Evolutionary conservation across 208 protist genomes (phyloP), one percentile per base, ranked within the genome.

Genomic region (Leishmania amazonensis): DNA sequence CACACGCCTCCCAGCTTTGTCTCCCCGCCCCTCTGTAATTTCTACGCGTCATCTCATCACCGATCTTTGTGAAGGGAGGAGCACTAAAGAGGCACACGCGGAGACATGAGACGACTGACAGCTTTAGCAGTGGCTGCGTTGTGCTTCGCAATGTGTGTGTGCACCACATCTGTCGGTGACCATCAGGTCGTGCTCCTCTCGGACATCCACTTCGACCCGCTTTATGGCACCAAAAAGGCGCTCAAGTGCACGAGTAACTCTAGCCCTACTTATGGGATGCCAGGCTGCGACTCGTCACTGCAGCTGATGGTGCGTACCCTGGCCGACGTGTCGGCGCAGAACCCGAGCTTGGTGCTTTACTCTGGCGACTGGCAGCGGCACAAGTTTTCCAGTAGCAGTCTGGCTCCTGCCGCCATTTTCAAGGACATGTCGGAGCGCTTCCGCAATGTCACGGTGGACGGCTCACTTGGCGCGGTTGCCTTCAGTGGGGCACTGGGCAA

Each of bases 161-260:
- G 15, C 38, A 45, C 64, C 24, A 49, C 42, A 2, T 45, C 57
- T 15, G 62, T 62, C 3, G 38, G 73, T 58, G 84, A 81, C 0
- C 24, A 80, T 42, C 72, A 84, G 15, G 70, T 94, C 17, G 90
- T 76, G 58, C 76, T 96, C 15, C 78, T 96, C 31, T 94, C 93
- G 1, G 95, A 97, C 75, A 90, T 95, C 65, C 95, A 97, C 82
- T 93, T 89, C 75, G 95, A 97, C 80, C 93, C 93, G 3, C 71
- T 74, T 1, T 97, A 96, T 79, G 91, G 92, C 57, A 84, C 70
- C 3, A 5, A 35, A 8, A 89, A 83, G 4, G 93, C 77, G 28
- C 91, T 84, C 51, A 35, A 31, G 45, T 95, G 92, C 81, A 85
- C 60, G 54, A 81, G 76, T 0, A 9, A 15, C 13, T 45, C 75